Evolutionary conservation across 768 basidiomycete species (phyloP).

Genomic region (Clavulina sp.): DNA sequence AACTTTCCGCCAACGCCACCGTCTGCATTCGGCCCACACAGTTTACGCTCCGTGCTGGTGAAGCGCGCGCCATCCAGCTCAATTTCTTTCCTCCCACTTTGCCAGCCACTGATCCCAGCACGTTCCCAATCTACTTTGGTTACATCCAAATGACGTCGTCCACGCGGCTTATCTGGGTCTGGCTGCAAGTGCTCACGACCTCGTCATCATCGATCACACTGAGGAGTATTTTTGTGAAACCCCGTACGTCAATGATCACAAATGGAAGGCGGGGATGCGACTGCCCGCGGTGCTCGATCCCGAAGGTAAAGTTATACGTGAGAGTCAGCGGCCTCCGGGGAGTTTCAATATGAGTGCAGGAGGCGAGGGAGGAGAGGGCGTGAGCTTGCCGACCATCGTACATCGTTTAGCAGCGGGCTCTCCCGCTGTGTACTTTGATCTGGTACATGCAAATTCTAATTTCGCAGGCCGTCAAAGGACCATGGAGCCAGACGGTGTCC

Average conservation of each 20-base stretch:
- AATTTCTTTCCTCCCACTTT: conserved; percentile 32
- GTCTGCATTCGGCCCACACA: conserved; percentile 29
- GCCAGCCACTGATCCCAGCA: conserved; percentile 22
- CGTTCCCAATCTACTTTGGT: conserved; percentile 43
- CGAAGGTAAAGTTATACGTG: background rate
- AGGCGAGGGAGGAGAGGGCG: background rate
- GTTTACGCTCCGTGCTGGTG: conserved; percentile 29
- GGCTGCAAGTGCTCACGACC: conserved; percentile 27
- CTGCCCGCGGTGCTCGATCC: background rate
- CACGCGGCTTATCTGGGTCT: conserved; percentile 26
- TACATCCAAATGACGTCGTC: conserved; percentile 31
- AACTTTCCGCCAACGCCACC: conserved; percentile 28
- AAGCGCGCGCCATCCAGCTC: conserved; percentile 25
- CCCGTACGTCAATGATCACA: background rate
- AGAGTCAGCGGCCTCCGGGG: too few relatives aligned
- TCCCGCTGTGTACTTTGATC: conserved; percentile 5
- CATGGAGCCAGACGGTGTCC: background rate
- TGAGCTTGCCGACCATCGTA: background rate
- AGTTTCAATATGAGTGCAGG: background rate
- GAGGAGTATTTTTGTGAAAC: background rate
- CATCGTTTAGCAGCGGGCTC: conserved; percentile 8
- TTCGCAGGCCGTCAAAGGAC: background rate
- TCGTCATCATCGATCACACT: conserved; percentile 34
- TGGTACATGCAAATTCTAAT: conserved; percentile 2
- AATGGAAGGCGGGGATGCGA: background rate